phyloP scores from a whole-genome alignment of 768 basidiomycete genomes.

The Paxillus rubicundulus region DNA sequence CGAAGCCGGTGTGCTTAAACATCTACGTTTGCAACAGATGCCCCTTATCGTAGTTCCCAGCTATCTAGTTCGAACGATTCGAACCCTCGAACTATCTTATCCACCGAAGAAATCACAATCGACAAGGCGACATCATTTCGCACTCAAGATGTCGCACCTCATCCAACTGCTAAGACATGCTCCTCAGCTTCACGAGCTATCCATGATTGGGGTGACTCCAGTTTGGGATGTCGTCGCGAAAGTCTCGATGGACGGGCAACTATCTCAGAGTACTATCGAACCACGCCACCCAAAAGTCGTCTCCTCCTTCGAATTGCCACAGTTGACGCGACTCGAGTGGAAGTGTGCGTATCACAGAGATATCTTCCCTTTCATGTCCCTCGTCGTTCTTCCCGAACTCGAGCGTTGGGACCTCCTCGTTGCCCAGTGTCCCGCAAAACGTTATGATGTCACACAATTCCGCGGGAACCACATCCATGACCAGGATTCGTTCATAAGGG shows the following conservation, averaged over 20 bases:
- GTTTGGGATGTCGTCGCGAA: conserved; percentile 33
- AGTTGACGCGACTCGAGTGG: conserved; percentile 47
- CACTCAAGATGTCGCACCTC: conserved; percentile 41
- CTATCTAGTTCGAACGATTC: conserved; percentile 38
- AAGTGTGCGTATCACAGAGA: conserved; percentile 43
- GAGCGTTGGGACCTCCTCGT: conserved; percentile 45
- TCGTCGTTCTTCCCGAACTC: conserved; percentile 39
- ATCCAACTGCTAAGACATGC: conserved; percentile 36
- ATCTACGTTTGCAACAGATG: conserved; percentile 43
- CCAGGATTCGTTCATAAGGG: conserved; percentile 29
- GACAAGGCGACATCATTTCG: conserved; percentile 27
- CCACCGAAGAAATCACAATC: conserved; percentile 27
- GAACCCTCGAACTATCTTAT: conserved; percentile 42
- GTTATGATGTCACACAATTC: conserved; percentile 24
- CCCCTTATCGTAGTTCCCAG: conserved; percentile 39
- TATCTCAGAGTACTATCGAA: conserved; percentile 6
- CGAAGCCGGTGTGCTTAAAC: conserved; percentile 16
- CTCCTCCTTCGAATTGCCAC: conserved; percentile 33
- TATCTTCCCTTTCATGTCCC: conserved; percentile 42
- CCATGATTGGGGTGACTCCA: conserved; percentile 42
- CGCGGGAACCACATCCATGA: conserved; percentile 30
- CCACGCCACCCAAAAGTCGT: conserved; percentile 5
- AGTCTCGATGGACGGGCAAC: conserved; percentile 10
- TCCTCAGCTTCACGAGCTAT: conserved; percentile 42
- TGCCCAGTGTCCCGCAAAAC: conserved; percentile 32